Evolutionary conservation across 2,329 filamentous ascomycete genomes (phyloP).

Genomic region (Penicillium oxalicum): DNA sequence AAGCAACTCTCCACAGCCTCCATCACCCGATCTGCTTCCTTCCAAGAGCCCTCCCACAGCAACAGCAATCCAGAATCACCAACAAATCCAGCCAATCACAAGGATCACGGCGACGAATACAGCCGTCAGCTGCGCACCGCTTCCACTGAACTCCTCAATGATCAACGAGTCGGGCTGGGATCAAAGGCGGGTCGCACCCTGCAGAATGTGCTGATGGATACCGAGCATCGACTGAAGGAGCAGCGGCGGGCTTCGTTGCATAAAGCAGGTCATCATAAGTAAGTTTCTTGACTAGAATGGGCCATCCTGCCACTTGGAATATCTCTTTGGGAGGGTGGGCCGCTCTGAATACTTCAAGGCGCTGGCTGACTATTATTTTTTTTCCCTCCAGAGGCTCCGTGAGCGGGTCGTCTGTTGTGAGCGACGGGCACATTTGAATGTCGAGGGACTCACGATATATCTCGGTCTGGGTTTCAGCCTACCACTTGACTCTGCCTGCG

Average conservation of each 20-base stretch:
- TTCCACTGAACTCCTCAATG: neutral
- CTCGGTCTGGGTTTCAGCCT: no score
- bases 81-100: no score
- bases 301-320: neutral
- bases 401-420: no score
- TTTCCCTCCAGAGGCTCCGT: no score
- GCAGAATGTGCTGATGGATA: slow-evolving; percentile 6
- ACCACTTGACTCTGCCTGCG: no score
- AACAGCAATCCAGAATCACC: neutral
- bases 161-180: slow-evolving; percentile 1
- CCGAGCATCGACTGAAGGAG: neutral
- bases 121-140: neutral
- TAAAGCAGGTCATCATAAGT: neutral
- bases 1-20: neutral
- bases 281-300: neutral
- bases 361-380: no score
- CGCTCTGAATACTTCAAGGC: no score
- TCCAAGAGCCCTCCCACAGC: neutral
- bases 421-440: no score
- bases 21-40: neutral
- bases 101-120: neutral
- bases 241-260: neutral
- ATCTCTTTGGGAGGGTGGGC: neutral
- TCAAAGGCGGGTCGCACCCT: slow-evolving; percentile 4
- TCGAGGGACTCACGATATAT: no score